phyloP scores from a whole-genome alignment of 176 grass and related monocot species.

The Chloris gayana region DNA sequence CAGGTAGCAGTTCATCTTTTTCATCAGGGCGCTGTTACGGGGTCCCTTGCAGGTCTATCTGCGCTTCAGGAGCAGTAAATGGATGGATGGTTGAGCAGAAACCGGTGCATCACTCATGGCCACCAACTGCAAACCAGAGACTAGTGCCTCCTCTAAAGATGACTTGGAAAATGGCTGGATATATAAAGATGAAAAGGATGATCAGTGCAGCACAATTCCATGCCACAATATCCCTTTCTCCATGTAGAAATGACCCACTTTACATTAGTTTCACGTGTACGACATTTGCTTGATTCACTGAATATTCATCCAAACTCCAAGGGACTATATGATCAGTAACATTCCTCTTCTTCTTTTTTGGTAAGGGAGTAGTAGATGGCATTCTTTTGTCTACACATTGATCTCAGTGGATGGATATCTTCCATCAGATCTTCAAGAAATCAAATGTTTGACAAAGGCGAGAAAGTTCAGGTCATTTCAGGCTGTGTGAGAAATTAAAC shows the following conservation, averaged over 20 bases:
- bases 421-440: constrained; percentile 19
- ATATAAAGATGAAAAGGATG: not conserved
- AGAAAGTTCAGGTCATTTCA: constrained; percentile 26
- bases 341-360: not conserved
- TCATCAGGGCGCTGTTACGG: constrained; percentile 38
- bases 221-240: constrained; percentile 3
- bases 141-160: not conserved
- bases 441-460: constrained; percentile 25
- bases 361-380: not conserved
- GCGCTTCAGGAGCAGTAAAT: constrained; percentile 32
- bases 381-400: not conserved
- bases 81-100: constrained; percentile 41
- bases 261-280: not conserved
- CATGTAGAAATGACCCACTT: constrained; percentile 14
- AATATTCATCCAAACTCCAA: not conserved
- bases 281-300: not conserved
- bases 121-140: constrained; percentile 28
- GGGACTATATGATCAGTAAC: too few relatives aligned
- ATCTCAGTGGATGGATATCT: not conserved
- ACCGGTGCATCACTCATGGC: constrained; percentile 39
- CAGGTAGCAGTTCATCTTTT: constrained; percentile 37
- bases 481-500: constrained; percentile 10
- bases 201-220: not conserved
- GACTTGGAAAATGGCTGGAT: too few relatives aligned
- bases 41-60: constrained; percentile 34